A percentile compares a stretch with the other conserved stretches of the same genome.
phyloP scores from a whole-genome alignment of 2,329 filamentous ascomycete species.

The Aspergillus tanneri region DNA sequence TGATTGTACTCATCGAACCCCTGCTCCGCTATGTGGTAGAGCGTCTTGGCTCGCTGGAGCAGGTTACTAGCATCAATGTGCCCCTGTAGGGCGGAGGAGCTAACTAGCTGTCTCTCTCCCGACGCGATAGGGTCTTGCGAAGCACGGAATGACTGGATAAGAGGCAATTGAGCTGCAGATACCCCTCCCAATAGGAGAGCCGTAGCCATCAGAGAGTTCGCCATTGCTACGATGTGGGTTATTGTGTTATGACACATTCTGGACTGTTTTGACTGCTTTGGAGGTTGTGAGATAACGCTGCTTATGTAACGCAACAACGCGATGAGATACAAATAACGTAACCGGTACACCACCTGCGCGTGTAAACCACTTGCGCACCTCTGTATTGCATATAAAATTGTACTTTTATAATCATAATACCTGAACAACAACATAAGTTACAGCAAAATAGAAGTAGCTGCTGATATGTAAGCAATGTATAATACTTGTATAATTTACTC shows the following conservation, averaged over 20 bases:
- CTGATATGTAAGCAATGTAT: too few relatives aligned
- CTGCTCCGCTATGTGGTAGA: slow-evolving; percentile 63
- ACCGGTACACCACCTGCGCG: too few relatives aligned
- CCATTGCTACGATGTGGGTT: not conserved
- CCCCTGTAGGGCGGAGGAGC: slow-evolving; percentile 41
- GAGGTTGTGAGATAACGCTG: not conserved
- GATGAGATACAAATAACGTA: not conserved
- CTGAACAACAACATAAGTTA: too few relatives aligned
- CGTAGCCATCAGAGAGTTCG: not conserved
- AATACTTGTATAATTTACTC: too few relatives aligned
- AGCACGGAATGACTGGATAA: slow-evolving; percentile 5
- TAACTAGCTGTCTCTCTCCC: slow-evolving; percentile 41
- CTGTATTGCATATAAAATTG: too few relatives aligned
- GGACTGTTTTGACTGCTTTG: not conserved
- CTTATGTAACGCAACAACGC: not conserved
- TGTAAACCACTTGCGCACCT: too few relatives aligned
- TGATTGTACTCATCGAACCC: slow-evolving; percentile 62
- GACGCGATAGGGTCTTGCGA: slow-evolving; percentile 18
- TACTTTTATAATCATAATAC: too few relatives aligned
- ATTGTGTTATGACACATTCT: not conserved
- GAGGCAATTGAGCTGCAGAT: slow-evolving; percentile 17
- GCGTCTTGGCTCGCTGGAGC: slow-evolving; percentile 57
- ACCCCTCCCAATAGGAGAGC: not conserved
- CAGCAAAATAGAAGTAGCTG: too few relatives aligned
- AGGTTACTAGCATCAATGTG: slow-evolving; percentile 59